Evolutionary conservation across 768 basidiomycete species (phyloP).

Genomic region (Leccinum broughii): DNA sequence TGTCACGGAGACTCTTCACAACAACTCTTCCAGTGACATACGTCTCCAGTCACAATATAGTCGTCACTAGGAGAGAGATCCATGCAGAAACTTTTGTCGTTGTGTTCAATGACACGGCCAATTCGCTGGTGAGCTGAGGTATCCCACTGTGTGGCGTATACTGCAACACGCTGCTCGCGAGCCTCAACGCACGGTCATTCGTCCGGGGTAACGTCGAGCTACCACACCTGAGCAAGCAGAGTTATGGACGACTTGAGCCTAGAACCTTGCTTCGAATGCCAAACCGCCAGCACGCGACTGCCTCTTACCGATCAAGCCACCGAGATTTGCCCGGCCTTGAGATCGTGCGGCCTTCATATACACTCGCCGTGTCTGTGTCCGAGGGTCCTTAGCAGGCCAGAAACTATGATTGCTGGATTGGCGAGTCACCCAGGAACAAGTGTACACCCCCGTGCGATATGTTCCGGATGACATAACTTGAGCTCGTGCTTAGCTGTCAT

Average conservation of each 20-base stretch:
- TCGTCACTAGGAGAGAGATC: too few species aligned
- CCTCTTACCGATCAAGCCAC: background rate
- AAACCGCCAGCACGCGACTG: background rate
- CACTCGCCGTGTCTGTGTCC: background rate
- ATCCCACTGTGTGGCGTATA: constrained; percentile 34
- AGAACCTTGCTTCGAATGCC: background rate
- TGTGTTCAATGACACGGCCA: too few species aligned
- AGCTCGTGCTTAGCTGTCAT: too few species aligned
- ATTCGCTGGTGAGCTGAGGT: too few species aligned
- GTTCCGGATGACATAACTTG: background rate
- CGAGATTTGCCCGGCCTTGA: background rate
- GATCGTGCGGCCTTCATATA: background rate
- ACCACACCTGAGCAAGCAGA: background rate
- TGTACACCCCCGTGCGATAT: background rate
- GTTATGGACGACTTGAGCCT: background rate
- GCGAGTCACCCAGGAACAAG: background rate
- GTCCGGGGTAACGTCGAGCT: background rate
- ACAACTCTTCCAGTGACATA: too few species aligned
- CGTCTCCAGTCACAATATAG: too few species aligned
- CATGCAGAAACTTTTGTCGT: too few species aligned
- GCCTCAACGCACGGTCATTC: constrained; percentile 30
- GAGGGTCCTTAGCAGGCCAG: background rate
- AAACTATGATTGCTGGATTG: background rate
- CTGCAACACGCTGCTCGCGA: constrained; percentile 35
- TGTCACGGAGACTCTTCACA: too few species aligned